phyloP scores from a whole-genome alignment of 192 early-diverging fungal genomes.

The Coemansia sp. region DNA sequence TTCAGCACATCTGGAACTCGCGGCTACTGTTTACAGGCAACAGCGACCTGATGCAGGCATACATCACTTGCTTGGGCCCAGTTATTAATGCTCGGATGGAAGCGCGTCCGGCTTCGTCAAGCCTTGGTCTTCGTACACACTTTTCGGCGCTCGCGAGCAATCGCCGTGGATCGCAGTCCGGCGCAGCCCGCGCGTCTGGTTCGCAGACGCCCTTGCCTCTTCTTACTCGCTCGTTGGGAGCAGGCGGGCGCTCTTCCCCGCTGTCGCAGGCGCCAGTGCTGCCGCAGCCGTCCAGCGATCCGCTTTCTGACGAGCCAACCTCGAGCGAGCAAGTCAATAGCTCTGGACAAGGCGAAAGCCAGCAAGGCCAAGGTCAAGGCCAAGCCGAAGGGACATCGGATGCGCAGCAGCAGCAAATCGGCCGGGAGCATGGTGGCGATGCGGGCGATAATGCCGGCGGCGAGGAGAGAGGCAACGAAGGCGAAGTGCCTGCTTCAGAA shows the following conservation, averaged over 20 bases:
- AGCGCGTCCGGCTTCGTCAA: conserved; percentile 2
- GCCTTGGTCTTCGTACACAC: conserved; percentile 23
- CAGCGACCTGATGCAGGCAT: conserved; percentile 54
- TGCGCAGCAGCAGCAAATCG: background rate
- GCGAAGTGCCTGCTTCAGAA: conserved; percentile 28
- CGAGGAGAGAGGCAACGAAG: background rate
- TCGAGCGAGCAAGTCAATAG: background rate
- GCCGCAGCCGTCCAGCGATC: conserved; percentile 4
- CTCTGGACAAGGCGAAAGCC: background rate
- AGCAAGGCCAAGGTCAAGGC: background rate
- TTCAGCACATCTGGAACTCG: conserved; percentile 64
- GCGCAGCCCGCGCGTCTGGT: conserved; percentile 14
- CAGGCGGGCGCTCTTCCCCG: conserved; percentile 17
- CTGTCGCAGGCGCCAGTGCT: conserved; percentile 14
- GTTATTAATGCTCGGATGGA: conserved; percentile 77
- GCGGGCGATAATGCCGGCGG: background rate
- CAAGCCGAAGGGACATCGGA: background rate
- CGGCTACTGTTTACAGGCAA: conserved; percentile 57
- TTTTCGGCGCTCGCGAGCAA: conserved; percentile 21
- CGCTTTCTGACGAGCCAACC: background rate
- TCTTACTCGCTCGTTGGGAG: conserved; percentile 19
- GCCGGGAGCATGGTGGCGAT: background rate
- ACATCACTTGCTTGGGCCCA: conserved; percentile 63
- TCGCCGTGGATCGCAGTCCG: conserved; percentile 13
- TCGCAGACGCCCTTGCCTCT: conserved; percentile 34